Percentiles rank a stretch among this genome's conserved stretches.
Conservation (phyloP, 371 early-diverging fungal species). For the Rhizopus stolonifer region DNA sequence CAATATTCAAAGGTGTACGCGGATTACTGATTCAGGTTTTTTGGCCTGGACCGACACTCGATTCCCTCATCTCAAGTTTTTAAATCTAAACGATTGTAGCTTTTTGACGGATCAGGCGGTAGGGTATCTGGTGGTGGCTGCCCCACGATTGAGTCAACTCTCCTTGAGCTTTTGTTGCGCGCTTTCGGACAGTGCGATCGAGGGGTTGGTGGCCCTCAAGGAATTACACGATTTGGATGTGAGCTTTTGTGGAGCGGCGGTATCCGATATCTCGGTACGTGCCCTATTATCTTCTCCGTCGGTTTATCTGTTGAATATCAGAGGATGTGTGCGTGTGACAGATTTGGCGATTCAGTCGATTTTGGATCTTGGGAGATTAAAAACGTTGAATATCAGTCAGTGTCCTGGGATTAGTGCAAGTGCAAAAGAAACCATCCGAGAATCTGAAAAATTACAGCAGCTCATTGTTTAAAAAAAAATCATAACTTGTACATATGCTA, state of each 20-base stretch:
- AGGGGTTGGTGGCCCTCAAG: conserved; percentile 44
- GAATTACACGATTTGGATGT: conserved; percentile 60
- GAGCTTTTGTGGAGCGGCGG: conserved; percentile 76
- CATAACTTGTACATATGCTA: background rate
- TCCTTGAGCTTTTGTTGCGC: conserved; percentile 82
- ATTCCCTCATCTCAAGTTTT: conserved; percentile 45
- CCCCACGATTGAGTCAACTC: conserved; percentile 55
- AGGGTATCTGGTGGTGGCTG: conserved; percentile 44
- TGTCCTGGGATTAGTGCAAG: conserved; percentile 26
- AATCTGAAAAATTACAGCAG: conserved; percentile 11
- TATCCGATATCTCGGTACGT: conserved; percentile 63
- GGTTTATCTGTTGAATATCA: conserved; percentile 13
- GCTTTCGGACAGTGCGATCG: conserved; percentile 64
- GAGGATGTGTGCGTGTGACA: conserved; percentile 70
- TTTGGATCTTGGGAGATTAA: conserved; percentile 12
- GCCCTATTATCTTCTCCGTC: conserved; percentile 24
- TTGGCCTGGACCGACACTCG: conserved; percentile 41
- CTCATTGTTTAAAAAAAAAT: conserved; percentile 17
- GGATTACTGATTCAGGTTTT: conserved; percentile 71
- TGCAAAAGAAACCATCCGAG: conserved; percentile 18
- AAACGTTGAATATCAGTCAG: conserved; percentile 31
- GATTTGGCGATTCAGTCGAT: conserved; percentile 49
- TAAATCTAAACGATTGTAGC: conserved; percentile 76
- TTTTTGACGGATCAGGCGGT: conserved; percentile 76
- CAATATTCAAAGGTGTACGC: conserved; percentile 80